Evolutionary conservation across 192 early-diverging fungal genomes (phyloP).

Genomic region (Oehlia diaphana): DNA sequence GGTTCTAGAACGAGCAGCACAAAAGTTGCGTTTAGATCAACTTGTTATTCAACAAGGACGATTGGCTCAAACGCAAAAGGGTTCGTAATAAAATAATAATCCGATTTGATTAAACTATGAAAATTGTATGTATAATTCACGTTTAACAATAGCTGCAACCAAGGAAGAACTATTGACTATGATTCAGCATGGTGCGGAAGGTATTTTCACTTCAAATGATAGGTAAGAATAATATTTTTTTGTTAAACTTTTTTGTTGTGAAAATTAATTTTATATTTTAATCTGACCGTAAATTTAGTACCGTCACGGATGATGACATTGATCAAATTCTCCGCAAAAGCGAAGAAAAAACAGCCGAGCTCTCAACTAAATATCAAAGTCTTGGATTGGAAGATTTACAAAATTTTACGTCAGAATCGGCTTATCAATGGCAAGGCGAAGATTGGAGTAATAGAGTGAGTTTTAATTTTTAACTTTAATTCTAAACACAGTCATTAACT

Average conservation of each 20-base stretch:
- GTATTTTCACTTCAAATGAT: slow-evolving; percentile 71
- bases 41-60: slow-evolving; percentile 99
- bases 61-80: slow-evolving; percentile 68
- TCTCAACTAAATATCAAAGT: slow-evolving; percentile 87
- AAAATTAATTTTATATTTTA: neutral
- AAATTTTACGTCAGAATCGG: slow-evolving; percentile 82
- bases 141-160: slow-evolving; percentile 42
- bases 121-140: neutral
- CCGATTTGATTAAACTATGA: neutral
- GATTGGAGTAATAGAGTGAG: slow-evolving; percentile 83
- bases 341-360: slow-evolving; percentile 85
- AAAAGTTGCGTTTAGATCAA: slow-evolving; percentile 95
- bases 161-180: slow-evolving; percentile 91
- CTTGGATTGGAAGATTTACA: slow-evolving; percentile 92
- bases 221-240: slow-evolving; percentile 28
- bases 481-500: neutral
- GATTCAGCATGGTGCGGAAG: slow-evolving; percentile 96
- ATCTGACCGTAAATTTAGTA: slow-evolving; percentile 36
- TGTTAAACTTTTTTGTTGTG: slow-evolving; percentile 24
- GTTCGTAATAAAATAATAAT: slow-evolving; percentile 26
- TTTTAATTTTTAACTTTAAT: neutral
- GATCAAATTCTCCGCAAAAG: slow-evolving; percentile 77
- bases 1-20: slow-evolving; percentile 94
- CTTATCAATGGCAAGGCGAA: slow-evolving; percentile 95
- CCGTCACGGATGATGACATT: slow-evolving; percentile 81